These are phyloP conservation scores for Boeremia lycopersici DNA, from an alignment of 2,329 filamentous ascomycete species.

Conservation along the genomic window DNA sequence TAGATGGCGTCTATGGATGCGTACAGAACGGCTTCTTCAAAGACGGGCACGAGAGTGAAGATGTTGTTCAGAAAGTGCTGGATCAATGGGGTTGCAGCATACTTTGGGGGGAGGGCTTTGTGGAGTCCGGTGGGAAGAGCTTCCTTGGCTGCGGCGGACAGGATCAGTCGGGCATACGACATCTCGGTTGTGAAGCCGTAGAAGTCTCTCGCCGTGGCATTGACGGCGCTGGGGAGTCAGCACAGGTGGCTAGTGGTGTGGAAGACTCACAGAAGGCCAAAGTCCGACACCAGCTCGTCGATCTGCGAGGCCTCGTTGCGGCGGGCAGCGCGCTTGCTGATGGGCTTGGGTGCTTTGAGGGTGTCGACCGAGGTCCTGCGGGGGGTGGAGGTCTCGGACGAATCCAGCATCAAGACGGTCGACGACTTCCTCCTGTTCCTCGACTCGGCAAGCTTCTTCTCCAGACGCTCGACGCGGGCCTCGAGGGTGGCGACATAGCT, in stretches of 20 bases:
- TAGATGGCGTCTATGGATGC: constrained; percentile 83
- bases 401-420: constrained; percentile 69
- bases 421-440: constrained; percentile 75
- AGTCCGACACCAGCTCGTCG: constrained; percentile 90
- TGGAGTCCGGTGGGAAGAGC: constrained; percentile 66
- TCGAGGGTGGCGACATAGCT: constrained; percentile 98
- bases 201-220: constrained; percentile 92
- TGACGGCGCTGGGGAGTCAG: constrained; percentile 71
- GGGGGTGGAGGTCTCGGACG: constrained; percentile 58
- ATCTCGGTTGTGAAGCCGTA: constrained; percentile 86
- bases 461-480: constrained; percentile 84
- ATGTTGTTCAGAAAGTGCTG: constrained; percentile 86
- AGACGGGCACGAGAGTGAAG: constrained; percentile 79
- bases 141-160: constrained; percentile 81
- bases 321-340: constrained; percentile 52
- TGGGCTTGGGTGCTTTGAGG: constrained; percentile 38
- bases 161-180: constrained; percentile 87
- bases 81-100: constrained; percentile 70
- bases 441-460: constrained; percentile 70
- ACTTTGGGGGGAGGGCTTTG: constrained; percentile 71
- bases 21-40: constrained; percentile 79
- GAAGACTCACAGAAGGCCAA: constrained; percentile 77
- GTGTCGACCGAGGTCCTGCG: constrained; percentile 52
- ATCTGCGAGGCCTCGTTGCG: constrained; percentile 80
- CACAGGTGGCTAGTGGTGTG: background rate